Conservation (phyloP, 495 filamentous ascomycete species). For the Rostrohypoxylon terebratum region DNA sequence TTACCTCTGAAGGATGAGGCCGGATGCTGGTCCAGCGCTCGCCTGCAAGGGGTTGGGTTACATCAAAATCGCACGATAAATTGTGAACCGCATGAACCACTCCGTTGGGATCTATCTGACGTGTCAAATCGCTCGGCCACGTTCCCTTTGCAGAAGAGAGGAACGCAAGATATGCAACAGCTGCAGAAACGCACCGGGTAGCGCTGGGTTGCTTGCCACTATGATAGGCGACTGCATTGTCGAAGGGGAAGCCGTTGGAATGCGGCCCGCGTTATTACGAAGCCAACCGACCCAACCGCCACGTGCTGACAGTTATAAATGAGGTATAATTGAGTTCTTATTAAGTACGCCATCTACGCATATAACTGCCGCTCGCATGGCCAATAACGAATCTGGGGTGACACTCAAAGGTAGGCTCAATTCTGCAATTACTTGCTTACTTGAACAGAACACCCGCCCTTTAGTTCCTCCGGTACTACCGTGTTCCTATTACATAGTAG, state of each 20-base stretch:
- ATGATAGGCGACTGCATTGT: constrained; percentile 17
- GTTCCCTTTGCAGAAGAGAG: constrained; percentile 4
- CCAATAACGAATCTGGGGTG: not conserved
- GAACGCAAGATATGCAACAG: not conserved
- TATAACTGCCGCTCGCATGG: not conserved
- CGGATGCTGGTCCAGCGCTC: constrained; percentile 14
- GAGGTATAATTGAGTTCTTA: constrained; percentile 4
- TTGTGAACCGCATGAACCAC: constrained; percentile 37
- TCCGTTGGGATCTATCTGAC: constrained; percentile 35
- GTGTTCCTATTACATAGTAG: not conserved
- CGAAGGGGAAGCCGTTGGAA: not conserved
- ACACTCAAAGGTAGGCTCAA: not conserved
- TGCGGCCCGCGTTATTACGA: constrained; percentile 1
- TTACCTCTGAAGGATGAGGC: constrained; percentile 29
- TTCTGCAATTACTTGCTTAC: not conserved
- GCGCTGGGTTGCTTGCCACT: not conserved
- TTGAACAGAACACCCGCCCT: not conserved
- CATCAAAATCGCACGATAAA: constrained; percentile 28
- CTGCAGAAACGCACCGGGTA: constrained; percentile 17
- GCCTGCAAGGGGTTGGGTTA: constrained; percentile 37
- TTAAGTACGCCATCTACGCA: not conserved
- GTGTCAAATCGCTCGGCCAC: constrained; percentile 25
- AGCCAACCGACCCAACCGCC: constrained; percentile 25
- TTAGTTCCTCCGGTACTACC: not conserved
- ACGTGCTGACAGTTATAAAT: constrained; percentile 22